Evolutionary conservation across 768 basidiomycete genomes (phyloP), one percentile per base, ranked within the genome.

Genomic region (Lentinus brumalis): DNA sequence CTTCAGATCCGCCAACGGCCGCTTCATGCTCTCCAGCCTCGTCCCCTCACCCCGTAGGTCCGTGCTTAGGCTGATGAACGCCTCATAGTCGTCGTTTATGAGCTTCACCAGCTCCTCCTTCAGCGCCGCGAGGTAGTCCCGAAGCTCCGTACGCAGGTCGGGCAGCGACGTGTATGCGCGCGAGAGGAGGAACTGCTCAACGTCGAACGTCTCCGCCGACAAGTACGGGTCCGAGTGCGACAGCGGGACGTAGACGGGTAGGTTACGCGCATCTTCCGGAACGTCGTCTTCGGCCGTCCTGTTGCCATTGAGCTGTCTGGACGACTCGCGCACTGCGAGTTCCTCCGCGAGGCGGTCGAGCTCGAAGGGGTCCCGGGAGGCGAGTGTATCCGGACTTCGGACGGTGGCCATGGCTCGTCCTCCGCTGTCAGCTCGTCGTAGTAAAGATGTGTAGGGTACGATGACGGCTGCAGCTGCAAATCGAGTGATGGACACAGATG

Each of bases 31-130:
- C 59, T 82, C 80, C 66, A 96, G 72, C 64, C 93, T 80, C 41
- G 80, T 78, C 3, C 91, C 90, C 75, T 98, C 96, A 46, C 90
- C 94, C 65, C 87, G 83, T 64, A 98, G 73, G 68, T 98, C 94
- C 3, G 96, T 95, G 64, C 96, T 96, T 32, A 99, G 80, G 67
- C 92, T 94, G 69, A 98, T 96, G 72, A 98, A 99, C 14, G 95
- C 95, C 73, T 95, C 95, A 70, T 98, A 99, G 76, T 98, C 97
- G 67, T 94, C 90, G 74, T 99, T 98, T 72, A 98, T 97, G 69
- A 98, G 86, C 69, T 87, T 87, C 32, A 98, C 94, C 39, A 99
- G 83, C 72, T 97, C 96, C 72, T 96, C 93, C 74, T 96, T 94
- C 64, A 99, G 76, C 10, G 81, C 78, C 0, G 85, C 83, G 61